These are phyloP conservation scores for Ophiostoma himal-ulmi DNA, from an alignment of 2,329 filamentous ascomycete species.

Conservation along the genomic window DNA sequence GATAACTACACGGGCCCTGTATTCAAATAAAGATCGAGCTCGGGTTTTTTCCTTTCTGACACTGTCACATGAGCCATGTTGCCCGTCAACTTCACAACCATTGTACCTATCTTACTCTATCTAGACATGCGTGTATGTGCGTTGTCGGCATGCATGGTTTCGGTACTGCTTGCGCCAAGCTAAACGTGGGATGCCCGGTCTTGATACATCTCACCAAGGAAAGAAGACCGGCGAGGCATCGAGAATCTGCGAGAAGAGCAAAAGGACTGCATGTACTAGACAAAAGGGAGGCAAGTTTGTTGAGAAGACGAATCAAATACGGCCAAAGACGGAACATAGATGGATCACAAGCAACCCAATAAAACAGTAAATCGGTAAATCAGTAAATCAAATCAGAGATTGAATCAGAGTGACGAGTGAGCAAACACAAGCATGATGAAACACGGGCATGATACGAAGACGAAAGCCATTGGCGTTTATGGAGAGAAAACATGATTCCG, in stretches of 20 bases:
- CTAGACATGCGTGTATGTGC: background rate
- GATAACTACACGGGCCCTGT: no score
- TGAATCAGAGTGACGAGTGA: no score
- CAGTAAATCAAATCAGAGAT: no score
- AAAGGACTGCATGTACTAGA: background rate
- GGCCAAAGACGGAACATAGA: no score
- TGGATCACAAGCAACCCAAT: no score
- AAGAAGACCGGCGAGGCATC: background rate
- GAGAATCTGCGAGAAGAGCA: background rate
- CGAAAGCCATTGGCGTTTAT: background rate
- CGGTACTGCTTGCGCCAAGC: background rate
- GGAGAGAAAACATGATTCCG: background rate
- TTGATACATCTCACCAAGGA: background rate
- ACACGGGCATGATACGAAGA: background rate
- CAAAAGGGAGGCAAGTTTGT: background rate
- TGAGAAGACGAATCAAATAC: no score
- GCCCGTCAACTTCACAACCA: background rate
- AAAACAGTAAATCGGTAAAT: no score
- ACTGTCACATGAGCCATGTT: background rate
- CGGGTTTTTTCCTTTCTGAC: conserved; percentile 2
- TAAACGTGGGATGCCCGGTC: background rate
- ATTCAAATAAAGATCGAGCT: background rate
- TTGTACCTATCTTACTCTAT: background rate
- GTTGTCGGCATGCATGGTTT: background rate
- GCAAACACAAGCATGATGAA: background rate